phyloP scores from a whole-genome alignment of 108 stramenopile species.

The Skeletonema potamos region DNA sequence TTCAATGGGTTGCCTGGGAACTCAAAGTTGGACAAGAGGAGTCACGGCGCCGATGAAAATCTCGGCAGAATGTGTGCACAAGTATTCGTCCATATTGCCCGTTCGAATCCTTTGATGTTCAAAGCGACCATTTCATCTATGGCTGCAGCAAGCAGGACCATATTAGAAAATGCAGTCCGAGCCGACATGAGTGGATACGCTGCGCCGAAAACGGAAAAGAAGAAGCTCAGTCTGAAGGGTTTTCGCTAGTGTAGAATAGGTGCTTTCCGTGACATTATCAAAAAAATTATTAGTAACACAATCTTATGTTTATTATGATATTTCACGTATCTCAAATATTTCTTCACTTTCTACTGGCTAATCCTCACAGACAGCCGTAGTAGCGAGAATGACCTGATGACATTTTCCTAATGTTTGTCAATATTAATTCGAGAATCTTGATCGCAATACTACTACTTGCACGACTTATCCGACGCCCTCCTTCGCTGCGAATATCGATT shows the following conservation, averaged over 20 bases:
- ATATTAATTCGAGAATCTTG: no score
- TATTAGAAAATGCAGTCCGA: constrained; percentile 79
- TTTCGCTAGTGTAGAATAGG: constrained; percentile 19
- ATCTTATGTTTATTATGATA: no score
- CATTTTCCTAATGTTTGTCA: no score
- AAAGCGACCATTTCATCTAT: constrained; percentile 61
- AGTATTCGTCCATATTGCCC: constrained; percentile 66
- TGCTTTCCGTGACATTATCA: no score
- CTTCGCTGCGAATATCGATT: no score
- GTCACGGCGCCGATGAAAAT: constrained; percentile 41
- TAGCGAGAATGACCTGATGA: no score
- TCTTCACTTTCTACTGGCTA: no score
- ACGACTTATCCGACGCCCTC: no score
- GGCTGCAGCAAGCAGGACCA: constrained; percentile 54
- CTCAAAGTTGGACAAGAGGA: constrained; percentile 25
- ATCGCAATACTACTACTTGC: no score
- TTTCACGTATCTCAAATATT: no score
- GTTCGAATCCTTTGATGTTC: constrained; percentile 67
- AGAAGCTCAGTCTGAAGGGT: constrained; percentile 74
- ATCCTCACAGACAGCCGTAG: no score
- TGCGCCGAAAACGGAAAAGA: constrained; percentile 48
- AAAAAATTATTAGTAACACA: no score
- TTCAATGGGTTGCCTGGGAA: constrained; percentile 87
- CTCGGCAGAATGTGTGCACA: constrained; percentile 82
- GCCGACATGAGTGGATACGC: constrained; percentile 88